Percentiles rank a stretch among this genome's conserved stretches.
phyloP scores from a whole-genome alignment of 2,329 filamentous ascomycete genomes.

The Aspergillus cejpii region DNA sequence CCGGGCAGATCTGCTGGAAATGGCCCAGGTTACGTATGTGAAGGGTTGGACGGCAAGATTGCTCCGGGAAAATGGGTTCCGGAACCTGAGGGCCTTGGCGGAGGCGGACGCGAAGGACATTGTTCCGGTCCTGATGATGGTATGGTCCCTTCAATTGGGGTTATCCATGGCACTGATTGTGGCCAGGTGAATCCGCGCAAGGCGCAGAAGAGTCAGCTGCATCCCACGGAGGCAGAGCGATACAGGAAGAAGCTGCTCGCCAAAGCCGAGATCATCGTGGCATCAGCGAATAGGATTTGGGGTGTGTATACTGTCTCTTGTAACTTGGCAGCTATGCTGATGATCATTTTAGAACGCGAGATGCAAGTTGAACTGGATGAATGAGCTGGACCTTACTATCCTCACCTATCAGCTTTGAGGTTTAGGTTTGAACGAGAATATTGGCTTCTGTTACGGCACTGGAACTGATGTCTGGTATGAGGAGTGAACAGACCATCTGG shows the following conservation, averaged over 20 bases:
- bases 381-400: slow-evolving; percentile 8
- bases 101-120: slow-evolving; percentile 63
- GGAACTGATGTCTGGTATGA: too few species aligned
- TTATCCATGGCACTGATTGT: not conserved
- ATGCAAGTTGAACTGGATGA: slow-evolving; percentile 35
- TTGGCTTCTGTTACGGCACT: too few species aligned
- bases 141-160: slow-evolving; percentile 25
- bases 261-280: slow-evolving; percentile 62
- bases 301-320: slow-evolving; percentile 29
- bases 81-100: slow-evolving; percentile 59
- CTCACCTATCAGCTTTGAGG: too few species aligned
- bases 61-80: slow-evolving; percentile 71
- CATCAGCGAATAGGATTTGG: slow-evolving; percentile 64
- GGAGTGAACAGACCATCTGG: not conserved
- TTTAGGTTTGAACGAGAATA: too few species aligned
- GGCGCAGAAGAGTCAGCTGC: slow-evolving; percentile 43
- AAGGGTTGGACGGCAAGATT: slow-evolving; percentile 69
- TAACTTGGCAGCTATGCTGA: slow-evolving; percentile 1
- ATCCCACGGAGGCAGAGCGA: slow-evolving; percentile 52
- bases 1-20: slow-evolving; percentile 60
- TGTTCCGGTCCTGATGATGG: slow-evolving; percentile 65
- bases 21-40: slow-evolving; percentile 66
- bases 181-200: slow-evolving; percentile 62
- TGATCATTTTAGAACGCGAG: slow-evolving; percentile 27
- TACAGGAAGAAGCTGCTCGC: slow-evolving; percentile 57